phyloP scores from a whole-genome alignment of 2,329 filamentous ascomycete species.

The Ophiostoma novo-ulmi region DNA sequence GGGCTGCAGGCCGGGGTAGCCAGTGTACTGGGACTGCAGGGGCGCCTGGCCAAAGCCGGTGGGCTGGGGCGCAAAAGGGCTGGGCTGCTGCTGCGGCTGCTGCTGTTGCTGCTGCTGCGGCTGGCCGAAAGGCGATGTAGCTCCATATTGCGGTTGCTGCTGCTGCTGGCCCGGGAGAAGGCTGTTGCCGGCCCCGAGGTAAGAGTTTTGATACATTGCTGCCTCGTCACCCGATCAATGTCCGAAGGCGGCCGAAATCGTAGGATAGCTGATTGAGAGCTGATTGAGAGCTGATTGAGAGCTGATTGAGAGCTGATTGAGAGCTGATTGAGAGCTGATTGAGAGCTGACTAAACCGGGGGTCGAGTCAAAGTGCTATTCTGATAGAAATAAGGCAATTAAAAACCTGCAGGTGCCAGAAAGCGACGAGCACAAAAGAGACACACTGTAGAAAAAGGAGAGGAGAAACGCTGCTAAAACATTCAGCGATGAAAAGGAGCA shows the following conservation, averaged over 20 bases:
- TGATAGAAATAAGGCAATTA: neutral
- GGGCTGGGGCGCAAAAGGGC: slow-evolving; percentile 54
- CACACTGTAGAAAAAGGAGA: slow-evolving; percentile 5
- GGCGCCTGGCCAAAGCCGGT: slow-evolving; percentile 55
- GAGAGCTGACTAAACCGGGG: no score
- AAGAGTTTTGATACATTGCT: slow-evolving; percentile 84
- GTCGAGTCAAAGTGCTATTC: slow-evolving; percentile 1
- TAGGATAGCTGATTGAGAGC: neutral
- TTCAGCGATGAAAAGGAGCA: slow-evolving; percentile 12
- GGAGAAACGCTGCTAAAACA: slow-evolving; percentile 23
- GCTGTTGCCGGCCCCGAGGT: slow-evolving; percentile 68
- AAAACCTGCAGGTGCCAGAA: neutral
- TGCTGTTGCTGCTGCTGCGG: slow-evolving; percentile 47
- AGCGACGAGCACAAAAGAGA: neutral
- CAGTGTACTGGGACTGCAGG: slow-evolving; percentile 55
- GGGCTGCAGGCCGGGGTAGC: slow-evolving; percentile 50
- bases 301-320: neutral
- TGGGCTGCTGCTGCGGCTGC: slow-evolving; percentile 47
- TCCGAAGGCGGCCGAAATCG: slow-evolving; percentile 4
- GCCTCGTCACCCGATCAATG: neutral
- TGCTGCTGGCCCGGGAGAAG: slow-evolving; percentile 59
- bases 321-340: slow-evolving; percentile 1
- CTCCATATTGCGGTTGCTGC: slow-evolving; percentile 41
- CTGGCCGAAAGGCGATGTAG: slow-evolving; percentile 44
- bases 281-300: neutral